Evolutionary conservation across 2,329 filamentous ascomycete species (phyloP), one percentile per base, ranked within the genome.

Genomic region (Amauroascus verrucosus): DNA sequence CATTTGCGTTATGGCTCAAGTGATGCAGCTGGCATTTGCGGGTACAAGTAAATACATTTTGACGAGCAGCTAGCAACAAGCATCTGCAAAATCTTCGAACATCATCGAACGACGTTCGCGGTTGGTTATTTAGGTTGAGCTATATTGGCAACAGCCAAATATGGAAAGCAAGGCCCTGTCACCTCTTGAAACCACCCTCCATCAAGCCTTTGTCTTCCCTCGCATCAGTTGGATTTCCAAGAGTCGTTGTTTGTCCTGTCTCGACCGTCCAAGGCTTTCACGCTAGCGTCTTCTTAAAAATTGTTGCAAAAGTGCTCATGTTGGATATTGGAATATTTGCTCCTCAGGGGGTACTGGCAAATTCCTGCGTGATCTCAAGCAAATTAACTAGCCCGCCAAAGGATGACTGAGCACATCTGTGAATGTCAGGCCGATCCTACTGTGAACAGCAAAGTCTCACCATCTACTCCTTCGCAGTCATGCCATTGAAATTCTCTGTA

Each of bases 361-460:
- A 14, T 22, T n/a, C 5, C 32, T 18, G 18, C 13, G 35, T 50
- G n/a, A 4, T 41, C 13, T 24, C n/a, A n/a, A 6, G 9, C 18
- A 13, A 49, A 38, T 8, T 16, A 9, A 26, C 26, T 9, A 8
- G 26, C 43, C 14, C 28, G 43, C 20, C 26, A 46, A 51, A 51
- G 48, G 50, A 43, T 37, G 41, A 52, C 41, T 52, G 46, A 46
- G 50, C 50, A 40, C 50, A 46, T 20, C 40, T 33, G 41, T 38
- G 20, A 45, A 28, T 38, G 37, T 28, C 28, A 52, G 46, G 43
- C 32, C 14, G 32, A 22, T 9, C 18, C 8, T 11, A n/a, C 16
- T 24, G 37, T 32, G 35, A 49, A 50, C 14, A 48, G 30, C 7
- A 24, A 46, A 46, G 43, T 18, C 13, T 18, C 47, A 44, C 11